Percentiles rank a stretch among this genome's conserved stretches.
phyloP scores from a whole-genome alignment of 192 early-diverging fungal species.

The Entomortierella chlamydospora region DNA sequence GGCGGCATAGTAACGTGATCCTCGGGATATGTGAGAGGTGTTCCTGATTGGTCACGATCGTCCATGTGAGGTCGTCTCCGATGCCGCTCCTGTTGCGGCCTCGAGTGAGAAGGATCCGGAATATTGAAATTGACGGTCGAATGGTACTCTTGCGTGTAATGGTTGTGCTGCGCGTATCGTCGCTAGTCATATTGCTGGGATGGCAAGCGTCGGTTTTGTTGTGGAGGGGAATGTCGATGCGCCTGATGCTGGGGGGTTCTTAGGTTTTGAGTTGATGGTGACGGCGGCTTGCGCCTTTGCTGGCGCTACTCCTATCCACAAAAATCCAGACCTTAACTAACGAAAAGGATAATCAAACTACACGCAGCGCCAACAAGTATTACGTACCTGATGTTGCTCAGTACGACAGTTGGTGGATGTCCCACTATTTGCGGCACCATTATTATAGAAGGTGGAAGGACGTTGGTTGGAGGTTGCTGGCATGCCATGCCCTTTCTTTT shows the following conservation, averaged over 20 bases:
- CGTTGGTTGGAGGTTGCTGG: neutral
- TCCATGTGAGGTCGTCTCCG: slow-evolving; percentile 15
- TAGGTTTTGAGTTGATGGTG: too few species aligned
- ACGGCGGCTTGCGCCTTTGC: too few species aligned
- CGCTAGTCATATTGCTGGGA: slow-evolving; percentile 2
- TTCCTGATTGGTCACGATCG: neutral
- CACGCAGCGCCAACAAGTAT: neutral
- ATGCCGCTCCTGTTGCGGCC: slow-evolving; percentile 4
- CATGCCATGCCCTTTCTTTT: too few species aligned
- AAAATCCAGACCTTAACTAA: neutral
- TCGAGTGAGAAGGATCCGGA: slow-evolving; percentile 7
- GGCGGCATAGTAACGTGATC: neutral
- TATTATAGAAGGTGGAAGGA: neutral
- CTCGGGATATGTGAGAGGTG: neutral
- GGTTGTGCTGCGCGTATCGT: neutral
- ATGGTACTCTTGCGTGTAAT: neutral
- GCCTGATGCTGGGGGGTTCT: neutral
- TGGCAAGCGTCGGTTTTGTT: neutral
- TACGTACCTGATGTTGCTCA: slow-evolving; percentile 10
- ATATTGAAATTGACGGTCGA: neutral
- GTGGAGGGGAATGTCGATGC: slow-evolving; percentile 1
- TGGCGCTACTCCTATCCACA: neutral
- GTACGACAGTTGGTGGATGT: neutral
- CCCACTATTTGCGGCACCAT: slow-evolving; percentile 4
- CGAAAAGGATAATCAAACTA: neutral